Evolutionary conservation across 2,329 filamentous ascomycete genomes (phyloP), one percentile per base, ranked within the genome.

Genomic region (Aspergillus uvarum): DNA sequence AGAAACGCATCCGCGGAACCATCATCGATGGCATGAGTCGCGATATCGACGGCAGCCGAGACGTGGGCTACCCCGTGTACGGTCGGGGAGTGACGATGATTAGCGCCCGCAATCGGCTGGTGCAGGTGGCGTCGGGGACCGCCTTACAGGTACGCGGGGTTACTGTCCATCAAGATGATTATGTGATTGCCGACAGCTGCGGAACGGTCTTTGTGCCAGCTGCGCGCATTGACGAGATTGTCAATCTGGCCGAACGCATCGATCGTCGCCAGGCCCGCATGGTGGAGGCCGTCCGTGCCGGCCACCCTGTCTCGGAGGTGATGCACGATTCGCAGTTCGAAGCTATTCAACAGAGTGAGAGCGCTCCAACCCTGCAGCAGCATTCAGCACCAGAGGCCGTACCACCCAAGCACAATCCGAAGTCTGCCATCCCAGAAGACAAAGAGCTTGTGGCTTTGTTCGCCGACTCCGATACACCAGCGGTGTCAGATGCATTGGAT

Each of bases 11-110:
- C 16, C 70, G 71, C 1, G 72, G 71, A 3, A 70, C 72, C 3
- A 56, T 73, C 61, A 71, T 74, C n/a, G 70, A 74, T 35, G 72
- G 71, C 19, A 65, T 72, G 67, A 68, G 70, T 38, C 70, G 71
- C 6, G 71, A 74, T 14, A 73, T 75, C 11, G 70, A 75, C 35
- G 74, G 73, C 5, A 71, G 71, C 38, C 69, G 70, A 1, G 69
- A 74, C 0, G 63, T 70, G 19, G 63, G 67, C 21, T 76, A 74
- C 57, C 73, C 73, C 11, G 70, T 76, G 5, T 75, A 70, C 54
- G 73, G 74, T 35, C 67, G 68, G 2, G 72, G 71, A 0, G 67
- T 72, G 7, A 70, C 66, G 0, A 74, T 74, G 68, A 68, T 75
- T 56, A 73, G 72, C 50, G 71, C 70, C 4, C 69, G 71, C 11